Base-by-base conservation (phyloP, 805 yeast genomes). In the Torulaspora indica region DNA sequence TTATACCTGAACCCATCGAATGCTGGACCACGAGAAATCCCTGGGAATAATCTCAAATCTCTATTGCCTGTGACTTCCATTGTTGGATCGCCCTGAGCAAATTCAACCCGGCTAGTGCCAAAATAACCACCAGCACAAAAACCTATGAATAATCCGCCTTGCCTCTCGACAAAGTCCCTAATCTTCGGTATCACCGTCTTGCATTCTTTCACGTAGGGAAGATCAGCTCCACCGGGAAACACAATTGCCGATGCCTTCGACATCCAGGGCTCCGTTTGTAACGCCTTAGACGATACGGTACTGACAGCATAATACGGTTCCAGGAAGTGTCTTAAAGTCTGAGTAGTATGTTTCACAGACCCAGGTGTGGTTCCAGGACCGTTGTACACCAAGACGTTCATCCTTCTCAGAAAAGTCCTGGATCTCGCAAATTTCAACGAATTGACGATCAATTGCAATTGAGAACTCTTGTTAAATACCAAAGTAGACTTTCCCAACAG, bases 41-140 rank as follows among this genome's bases (percentile, higher is more conserved):
- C 98, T 0, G 93, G 93, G 56, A 77, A 93, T 48, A 93, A 81
- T 28, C 67, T 74, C 55, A 93, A 70, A 53, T 93, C 97, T 52
- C 98, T 73, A 0, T 83, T 63, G 0, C 99, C 98, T 38, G 82
- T 72, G 2, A 93, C 96, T 58, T 87, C 96, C 75, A 87, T 69
- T 1, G 46, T 47, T 0, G 78, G 75, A 53, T 78, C 69, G 2
- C 93, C 95, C 24, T 76, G 81, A 54, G 87, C 96, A 61, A 93
- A 93, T 58, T 91, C 97, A 52, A 85, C 81, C 32, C 82, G 65
- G 0, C 75, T 64, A 9, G 90, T 75, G 1, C 82, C 91, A 58
- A 78, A 93, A 66, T 93, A 93, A 0, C 85, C 98, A 34, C 99
- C 99, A 8, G 99, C 93, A 67, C 99, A 93, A 51, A 93, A 78